These are phyloP conservation scores for Parathielavia hyrcaniae DNA, from an alignment of 495 filamentous ascomycete genomes.

Conservation along the genomic window DNA sequence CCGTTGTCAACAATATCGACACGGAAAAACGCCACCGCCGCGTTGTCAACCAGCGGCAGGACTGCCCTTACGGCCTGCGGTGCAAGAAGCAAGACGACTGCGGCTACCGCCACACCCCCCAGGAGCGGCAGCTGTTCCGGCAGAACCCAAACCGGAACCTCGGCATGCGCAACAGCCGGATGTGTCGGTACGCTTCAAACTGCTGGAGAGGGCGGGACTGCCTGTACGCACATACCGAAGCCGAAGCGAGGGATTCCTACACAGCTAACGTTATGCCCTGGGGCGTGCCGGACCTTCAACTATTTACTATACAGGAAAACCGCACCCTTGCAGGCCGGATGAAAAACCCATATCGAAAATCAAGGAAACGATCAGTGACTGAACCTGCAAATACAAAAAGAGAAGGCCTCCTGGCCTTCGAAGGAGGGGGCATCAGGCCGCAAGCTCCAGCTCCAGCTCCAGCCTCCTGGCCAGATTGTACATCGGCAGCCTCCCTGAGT, in stretches of 20 bases:
- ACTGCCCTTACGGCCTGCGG: not conserved
- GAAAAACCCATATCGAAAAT: too few species aligned
- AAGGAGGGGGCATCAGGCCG: too few species aligned
- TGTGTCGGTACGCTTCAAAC: not conserved
- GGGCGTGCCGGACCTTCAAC: too few species aligned
- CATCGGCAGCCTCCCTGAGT: too few species aligned
- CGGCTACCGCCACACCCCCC: not conserved
- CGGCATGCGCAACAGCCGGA: not conserved
- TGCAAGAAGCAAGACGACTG: constrained; percentile 2
- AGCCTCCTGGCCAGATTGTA: too few species aligned
- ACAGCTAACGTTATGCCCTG: too few species aligned
- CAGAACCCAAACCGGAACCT: constrained; percentile 2
- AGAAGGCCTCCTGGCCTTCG: too few species aligned
- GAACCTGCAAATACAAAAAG: too few species aligned
- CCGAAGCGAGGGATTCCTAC: constrained; percentile 2
- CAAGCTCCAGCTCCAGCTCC: too few species aligned
- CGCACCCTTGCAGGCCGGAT: too few species aligned
- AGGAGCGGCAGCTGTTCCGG: not conserved
- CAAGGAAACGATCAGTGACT: too few species aligned
- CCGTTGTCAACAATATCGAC: not conserved
- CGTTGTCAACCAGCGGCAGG: constrained; percentile 1
- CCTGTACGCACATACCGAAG: not conserved
- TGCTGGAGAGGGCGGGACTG: not conserved
- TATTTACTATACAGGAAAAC: too few species aligned
- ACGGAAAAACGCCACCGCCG: not conserved